A percentile compares a stretch with the other conserved stretches of the same genome.
Conservation (phyloP, 2,329 filamentous ascomycete genomes). For the Falciphora oryzae region DNA sequence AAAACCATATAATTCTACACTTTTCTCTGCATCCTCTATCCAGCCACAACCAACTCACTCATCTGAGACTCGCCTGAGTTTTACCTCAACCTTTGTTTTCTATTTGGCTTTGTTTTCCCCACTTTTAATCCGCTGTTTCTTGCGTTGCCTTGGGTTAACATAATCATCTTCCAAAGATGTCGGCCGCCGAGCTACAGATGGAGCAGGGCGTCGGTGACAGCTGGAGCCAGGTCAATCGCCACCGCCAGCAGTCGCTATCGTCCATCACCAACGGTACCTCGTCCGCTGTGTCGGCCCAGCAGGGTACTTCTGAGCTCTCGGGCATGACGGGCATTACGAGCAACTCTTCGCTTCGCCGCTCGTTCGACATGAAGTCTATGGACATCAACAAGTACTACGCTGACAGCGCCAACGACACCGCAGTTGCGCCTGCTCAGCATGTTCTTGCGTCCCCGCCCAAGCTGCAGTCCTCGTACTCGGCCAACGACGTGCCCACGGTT, state of each 20-base stretch:
- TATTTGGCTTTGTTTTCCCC: too few relatives aligned
- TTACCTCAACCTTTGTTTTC: background rate
- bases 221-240: slow-evolving; percentile 61
- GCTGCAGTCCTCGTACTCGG: slow-evolving; percentile 82
- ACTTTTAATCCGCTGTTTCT: too few relatives aligned
- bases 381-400: slow-evolving; percentile 40
- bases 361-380: slow-evolving; percentile 44
- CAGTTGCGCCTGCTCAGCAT: slow-evolving; percentile 41
- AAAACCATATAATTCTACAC: background rate
- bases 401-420: slow-evolving; percentile 36
- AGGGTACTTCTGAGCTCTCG: slow-evolving; percentile 35
- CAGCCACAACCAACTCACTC: background rate
- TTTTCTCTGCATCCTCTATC: background rate
- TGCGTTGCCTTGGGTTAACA: background rate
- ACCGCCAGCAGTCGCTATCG: slow-evolving; percentile 58
- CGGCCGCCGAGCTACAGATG: background rate
- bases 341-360: slow-evolving; percentile 50
- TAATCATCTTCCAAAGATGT: background rate
- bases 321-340: slow-evolving; percentile 42
- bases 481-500: slow-evolving; percentile 80
- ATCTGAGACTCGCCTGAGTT: background rate
- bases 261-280: slow-evolving; percentile 35
- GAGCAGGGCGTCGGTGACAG: slow-evolving; percentile 29
- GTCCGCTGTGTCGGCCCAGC: slow-evolving; percentile 30
- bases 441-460: slow-evolving; percentile 61